Evolutionary conservation across 306 rosid genomes (phyloP).

Genomic region (Begonia loranthoides): DNA sequence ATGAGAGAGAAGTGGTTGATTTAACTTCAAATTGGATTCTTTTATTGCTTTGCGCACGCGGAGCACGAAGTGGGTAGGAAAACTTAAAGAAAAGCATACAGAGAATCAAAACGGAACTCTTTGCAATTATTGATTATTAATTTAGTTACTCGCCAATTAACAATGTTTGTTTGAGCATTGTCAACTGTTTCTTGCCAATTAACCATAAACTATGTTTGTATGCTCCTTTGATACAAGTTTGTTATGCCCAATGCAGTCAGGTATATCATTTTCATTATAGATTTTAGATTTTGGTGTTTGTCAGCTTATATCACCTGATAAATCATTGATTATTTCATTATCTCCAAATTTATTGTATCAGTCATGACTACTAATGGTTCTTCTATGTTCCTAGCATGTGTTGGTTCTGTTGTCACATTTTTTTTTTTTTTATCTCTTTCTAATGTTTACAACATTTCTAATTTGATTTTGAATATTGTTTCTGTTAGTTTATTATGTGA

Average conservation of each 20-base stretch:
- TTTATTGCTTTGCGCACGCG: no score
- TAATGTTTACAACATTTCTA: not conserved
- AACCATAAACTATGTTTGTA: constrained; percentile 1
- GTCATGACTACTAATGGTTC: no score
- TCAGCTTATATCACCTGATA: not conserved
- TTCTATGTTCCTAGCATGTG: not conserved
- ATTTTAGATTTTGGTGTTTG: not conserved
- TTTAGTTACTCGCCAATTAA: no score
- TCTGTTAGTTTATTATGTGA: constrained; percentile 1
- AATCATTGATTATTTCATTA: not conserved
- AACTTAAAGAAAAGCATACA: no score
- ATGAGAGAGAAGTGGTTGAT: no score
- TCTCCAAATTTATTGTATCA: no score
- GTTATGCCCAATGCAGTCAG: not conserved
- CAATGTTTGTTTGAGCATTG: not conserved
- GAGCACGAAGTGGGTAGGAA: no score
- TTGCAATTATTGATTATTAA: no score
- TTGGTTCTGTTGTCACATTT: not conserved
- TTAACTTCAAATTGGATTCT: no score
- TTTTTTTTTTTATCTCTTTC: not conserved
- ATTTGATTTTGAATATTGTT: not conserved
- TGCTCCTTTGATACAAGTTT: no score
- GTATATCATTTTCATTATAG: not conserved
- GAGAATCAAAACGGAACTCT: no score
- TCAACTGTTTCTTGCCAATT: not conserved